Evolutionary conservation across 768 basidiomycete genomes (phyloP), one percentile per base, ranked within the genome.

Genomic region (Suillus paluster): DNA sequence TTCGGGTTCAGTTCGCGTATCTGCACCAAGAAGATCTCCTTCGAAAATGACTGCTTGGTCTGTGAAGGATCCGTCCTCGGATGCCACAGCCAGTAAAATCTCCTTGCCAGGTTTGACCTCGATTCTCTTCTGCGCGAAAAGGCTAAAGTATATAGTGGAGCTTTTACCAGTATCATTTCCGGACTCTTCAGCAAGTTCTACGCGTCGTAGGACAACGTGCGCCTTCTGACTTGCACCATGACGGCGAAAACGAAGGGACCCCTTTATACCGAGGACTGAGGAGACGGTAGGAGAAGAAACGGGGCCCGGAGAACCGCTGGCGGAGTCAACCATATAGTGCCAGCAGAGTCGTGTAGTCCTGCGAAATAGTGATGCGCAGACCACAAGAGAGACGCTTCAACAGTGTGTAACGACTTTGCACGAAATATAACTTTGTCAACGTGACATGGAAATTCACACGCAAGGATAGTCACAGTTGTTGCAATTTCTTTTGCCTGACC

Each of bases 71-170:
- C 83, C 84, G 65, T 87, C 81, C 33, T 77, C 81, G 30, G 81
- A 78, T 44, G 80, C 81, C 38, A 90, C 77, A 7, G 87, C 81
- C 58, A 91, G 79, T 52, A 89, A 78, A 57, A 91, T 84, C 75
- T 88, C 86, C 73, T 88, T 88, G 61, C 89, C 89, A 14, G 88
- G 85, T 69, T 83, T 88, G 67, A 89, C 83, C 69, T 86, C 86
- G 70, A 91, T 86, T 63, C 85, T 77, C 77, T 91, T 91, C 67
- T 83, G 81, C 4, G 89, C 86, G 70, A 88, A 87, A 14, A 91
- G 76, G 69, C 81, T 84, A 70, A 88, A 91, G 71, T 82, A 84
- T 42, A 83, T 80, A 59, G 82, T 69, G 33, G 74, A 68, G 25
- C 71, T 68, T 21, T 73, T 71, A n/a, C 77, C 73, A 11, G 70